These are phyloP conservation scores for Ophiorrhiza pumila DNA, from an alignment of 257 asterid species.

Conservation along the genomic window DNA sequence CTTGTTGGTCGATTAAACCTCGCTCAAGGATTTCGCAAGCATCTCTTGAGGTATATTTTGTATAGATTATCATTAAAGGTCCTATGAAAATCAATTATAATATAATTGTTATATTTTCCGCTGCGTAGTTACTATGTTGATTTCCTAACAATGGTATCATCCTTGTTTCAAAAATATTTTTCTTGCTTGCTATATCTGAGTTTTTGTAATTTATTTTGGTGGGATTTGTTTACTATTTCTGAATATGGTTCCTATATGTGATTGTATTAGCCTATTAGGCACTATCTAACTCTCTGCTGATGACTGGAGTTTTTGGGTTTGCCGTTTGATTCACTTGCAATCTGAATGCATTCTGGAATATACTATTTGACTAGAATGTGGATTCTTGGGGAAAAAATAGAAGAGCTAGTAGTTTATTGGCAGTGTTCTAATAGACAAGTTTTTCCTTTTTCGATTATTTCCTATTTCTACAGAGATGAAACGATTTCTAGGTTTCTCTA, in stretches of 20 bases:
- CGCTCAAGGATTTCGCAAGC: no score
- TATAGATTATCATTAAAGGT: no score
- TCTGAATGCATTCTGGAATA: background rate
- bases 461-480: background rate
- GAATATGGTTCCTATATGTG: background rate
- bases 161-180: background rate
- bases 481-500: background rate
- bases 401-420: background rate
- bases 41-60: no score
- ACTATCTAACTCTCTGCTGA: background rate
- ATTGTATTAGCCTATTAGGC: background rate
- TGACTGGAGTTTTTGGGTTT: background rate
- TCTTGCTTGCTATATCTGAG: background rate
- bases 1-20: no score
- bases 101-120: no score
- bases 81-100: no score
- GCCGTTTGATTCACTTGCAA: background rate
- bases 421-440: background rate
- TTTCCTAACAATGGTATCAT: no score
- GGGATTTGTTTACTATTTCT: background rate
- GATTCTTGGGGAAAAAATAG: background rate
- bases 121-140: no score
- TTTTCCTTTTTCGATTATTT: background rate
- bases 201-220: background rate
- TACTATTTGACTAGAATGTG: background rate